Evolutionary conservation across 2,329 filamentous ascomycete species (phyloP), one percentile per base, ranked within the genome.

Genomic region (Alternaria incomplexa): DNA sequence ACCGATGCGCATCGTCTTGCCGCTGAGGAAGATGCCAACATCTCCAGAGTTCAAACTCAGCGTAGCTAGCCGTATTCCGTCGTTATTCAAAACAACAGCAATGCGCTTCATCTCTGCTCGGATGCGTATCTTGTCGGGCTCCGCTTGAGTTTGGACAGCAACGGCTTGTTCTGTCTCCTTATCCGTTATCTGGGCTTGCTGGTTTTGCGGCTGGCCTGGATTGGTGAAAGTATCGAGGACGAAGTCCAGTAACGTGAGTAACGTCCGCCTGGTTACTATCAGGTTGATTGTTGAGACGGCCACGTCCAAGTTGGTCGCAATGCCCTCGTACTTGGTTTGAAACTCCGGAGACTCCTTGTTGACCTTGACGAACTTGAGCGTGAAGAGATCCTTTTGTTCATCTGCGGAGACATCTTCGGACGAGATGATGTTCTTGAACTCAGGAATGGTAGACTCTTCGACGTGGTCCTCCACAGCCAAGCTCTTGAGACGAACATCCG

Each of bases 371-470:
- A 97, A 97, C 74, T 95, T 97, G 72, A 99, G 87, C 55, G 90
- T 89, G 69, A 99, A 92, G 12, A 99, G 86, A 70, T 96, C 88
- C 65, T 89, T 93, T 63, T 92, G 88, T 64, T 92, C 89, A 62
- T 91, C 88, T 48, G 90, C 81, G 59, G 86, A 83, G 44, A 85
- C 87, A 25, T 91, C 89, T 74, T 97, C 95, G 1, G 96, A 97
- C 0, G 94, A 97, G n/a, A 99, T 89, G 54, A 99, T 96, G 25
- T 95, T 95, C 81, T 96, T 97, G 84, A 99, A 99, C 74, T 98
- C 95, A 8, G 91, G 90, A 0, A 92, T 84, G 0, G 93, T 90
- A 57, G 95, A 91, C 68, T 96, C 85, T 70, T 92, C 95, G 9
- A 99, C 95, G 75, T 98, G 94, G 76, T 99, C 96, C 73, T 98